Conservation (phyloP, 768 basidiomycete genomes). For the Trametes villosa region DNA sequence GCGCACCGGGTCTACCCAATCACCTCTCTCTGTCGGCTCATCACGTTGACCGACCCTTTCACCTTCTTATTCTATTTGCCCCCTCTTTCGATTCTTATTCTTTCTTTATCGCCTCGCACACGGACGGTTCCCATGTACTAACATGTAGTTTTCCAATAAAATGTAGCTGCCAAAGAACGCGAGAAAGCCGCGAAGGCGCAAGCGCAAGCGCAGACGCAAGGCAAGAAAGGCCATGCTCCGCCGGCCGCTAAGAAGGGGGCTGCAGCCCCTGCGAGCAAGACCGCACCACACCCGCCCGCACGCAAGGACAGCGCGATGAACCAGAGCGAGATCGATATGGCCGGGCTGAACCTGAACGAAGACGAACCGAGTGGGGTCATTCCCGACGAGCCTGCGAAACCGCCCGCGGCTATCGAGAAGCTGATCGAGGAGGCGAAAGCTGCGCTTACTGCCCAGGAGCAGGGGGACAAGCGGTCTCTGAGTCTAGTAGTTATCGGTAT, state of each 20-base stretch:
- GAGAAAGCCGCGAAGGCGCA: slow-evolving; percentile 68
- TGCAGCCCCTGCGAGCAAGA: slow-evolving; percentile 29
- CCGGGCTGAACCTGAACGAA: slow-evolving; percentile 70
- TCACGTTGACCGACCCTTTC: slow-evolving; percentile 30
- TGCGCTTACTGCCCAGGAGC: slow-evolving; percentile 49
- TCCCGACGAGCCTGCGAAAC: slow-evolving; percentile 58
- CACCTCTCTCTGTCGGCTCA: slow-evolving; percentile 45
- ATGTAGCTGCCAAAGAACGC: slow-evolving; percentile 76
- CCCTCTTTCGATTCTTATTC: slow-evolving; percentile 36
- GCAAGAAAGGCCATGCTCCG: slow-evolving; percentile 26
- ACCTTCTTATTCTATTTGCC: slow-evolving; percentile 23
- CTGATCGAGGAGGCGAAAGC: slow-evolving; percentile 78
- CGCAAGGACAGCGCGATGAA: slow-evolving; percentile 42
- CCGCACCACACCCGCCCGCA: slow-evolving; percentile 47
- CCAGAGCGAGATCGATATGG: slow-evolving; percentile 71
- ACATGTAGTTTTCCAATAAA: slow-evolving; percentile 34
- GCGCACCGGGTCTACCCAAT: slow-evolving; percentile 30
- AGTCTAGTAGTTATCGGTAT: slow-evolving; percentile 93
- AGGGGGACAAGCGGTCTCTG: slow-evolving; percentile 66
- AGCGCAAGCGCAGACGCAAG: slow-evolving; percentile 55
- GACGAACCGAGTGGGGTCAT: slow-evolving; percentile 35
- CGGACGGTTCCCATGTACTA: slow-evolving; percentile 37
- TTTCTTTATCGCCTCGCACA: slow-evolving; percentile 42
- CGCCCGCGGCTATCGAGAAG: slow-evolving; percentile 74
- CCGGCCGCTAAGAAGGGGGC: slow-evolving; percentile 40